Conservation (phyloP, 2,329 filamentous ascomycete genomes). For the Stromatinia cepivora region DNA sequence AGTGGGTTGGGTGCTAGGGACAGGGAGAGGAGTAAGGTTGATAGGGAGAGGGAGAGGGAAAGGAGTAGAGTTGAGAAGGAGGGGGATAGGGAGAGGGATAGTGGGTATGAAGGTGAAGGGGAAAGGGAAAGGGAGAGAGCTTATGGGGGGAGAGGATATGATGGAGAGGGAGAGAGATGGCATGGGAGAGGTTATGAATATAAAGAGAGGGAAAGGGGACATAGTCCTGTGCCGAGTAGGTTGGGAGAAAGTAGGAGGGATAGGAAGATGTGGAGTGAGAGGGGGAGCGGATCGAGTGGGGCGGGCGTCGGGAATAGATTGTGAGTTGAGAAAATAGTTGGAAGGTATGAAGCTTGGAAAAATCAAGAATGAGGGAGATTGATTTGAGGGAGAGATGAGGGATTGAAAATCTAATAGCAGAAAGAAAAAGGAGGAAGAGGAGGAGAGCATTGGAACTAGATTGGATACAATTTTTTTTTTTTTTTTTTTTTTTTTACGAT, state of each 20-base stretch:
- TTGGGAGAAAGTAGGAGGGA: constrained; percentile 22
- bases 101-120: constrained; percentile 1
- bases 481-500: not conserved
- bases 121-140: constrained; percentile 12
- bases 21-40: constrained; percentile 6
- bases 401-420: not conserved
- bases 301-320: not conserved
- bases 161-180: not conserved
- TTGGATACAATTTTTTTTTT: not conserved
- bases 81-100: constrained; percentile 11
- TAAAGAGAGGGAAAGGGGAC: constrained; percentile 8
- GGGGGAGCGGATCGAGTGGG: constrained; percentile 5
- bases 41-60: constrained; percentile 1
- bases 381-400: too few relatives aligned
- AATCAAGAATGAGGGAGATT: not conserved
- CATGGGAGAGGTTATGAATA: constrained; percentile 22
- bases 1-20: constrained; percentile 6
- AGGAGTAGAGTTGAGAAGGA: not conserved
- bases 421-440: not conserved
- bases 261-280: constrained; percentile 16
- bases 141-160: not conserved
- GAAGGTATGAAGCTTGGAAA: too few relatives aligned
- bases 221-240: constrained; percentile 18
- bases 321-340: not conserved
- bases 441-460: not conserved